Evolutionary conservation across 164 flowering plant genomes (phyloP), one percentile per base, ranked within the genome.

Genomic region (Vitis cinerea): DNA sequence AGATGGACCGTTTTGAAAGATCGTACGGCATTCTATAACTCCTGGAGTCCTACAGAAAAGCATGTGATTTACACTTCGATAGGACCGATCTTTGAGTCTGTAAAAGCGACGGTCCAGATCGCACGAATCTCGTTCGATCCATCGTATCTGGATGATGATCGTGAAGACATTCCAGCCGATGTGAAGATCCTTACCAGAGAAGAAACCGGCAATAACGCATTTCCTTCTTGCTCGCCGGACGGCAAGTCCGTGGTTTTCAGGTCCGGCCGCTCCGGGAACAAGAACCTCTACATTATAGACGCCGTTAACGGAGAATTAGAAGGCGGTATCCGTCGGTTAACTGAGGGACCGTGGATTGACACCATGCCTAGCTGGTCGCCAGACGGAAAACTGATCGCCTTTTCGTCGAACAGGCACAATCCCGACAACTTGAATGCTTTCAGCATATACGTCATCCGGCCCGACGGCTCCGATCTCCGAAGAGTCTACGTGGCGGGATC

Each of bases 321-420:
- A 50, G 89, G 87, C 2, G 90, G 77, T 8, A 80, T 92, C 64
- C 88, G 90, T 12, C 91, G 59, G 67, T 73, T 94, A 66, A 94
- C 98, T 10, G 83, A 90, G 0, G 97, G 97, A 2, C 82, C 88
- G 11, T 94, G 97, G 90, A 94, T 86, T 10, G 98, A 94, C 66
- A 94, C 98, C 2, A 94, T 94, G 98, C 97, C 97, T 2, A 75
- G 75, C 69, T 94, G 98, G 97, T 94, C 97, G 1, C 94, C 97
- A 0, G 85, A 81, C 19, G 97, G 98, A 3, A 78, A 90, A 47
- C 75, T 86, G 47, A 92, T 94, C 1, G 97, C 92, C 0, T 94
- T 92, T 68, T 92, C 98, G 0, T 94, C 98, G 0, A 91, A 89
- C 65, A 59, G 89, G 17, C 93, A 93, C 71, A 78, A 84, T 53